Base-by-base conservation (phyloP, 2,329 filamentous ascomycete genomes). In the Talaromyces sp. region DNA sequence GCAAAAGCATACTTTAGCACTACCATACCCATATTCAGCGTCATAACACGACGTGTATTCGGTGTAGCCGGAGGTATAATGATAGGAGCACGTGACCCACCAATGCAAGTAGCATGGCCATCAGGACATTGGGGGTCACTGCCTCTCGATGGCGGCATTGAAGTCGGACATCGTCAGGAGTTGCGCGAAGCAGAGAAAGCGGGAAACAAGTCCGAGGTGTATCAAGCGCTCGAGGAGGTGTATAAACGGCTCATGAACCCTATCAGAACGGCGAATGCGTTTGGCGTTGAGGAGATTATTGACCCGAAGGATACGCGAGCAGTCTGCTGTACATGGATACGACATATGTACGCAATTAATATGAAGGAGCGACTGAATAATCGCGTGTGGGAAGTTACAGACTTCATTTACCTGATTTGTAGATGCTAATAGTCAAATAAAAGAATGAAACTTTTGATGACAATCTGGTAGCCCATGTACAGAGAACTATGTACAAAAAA, bases 21-120 rank as follows among this genome's bases (percentile, higher is more conserved):
- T 0, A 89, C 86, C 0, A 84, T 83, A 63, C 86, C 87, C 0
- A 81, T 90, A 2, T 89, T 89, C 76, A 86, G 79, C 64, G 85
- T 89, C n/a, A 80, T 89, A 4, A 84, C 85, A 0, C 79, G 87
- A 5, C 83, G 86, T 58, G 84, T 83, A 1, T 89, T 86, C 69
- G 88, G 87, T 3, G 87, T 89, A 1, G 88, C 87, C 1, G 87
- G 87, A 0, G 87, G 86, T 0, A 77, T 89, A 17, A 89, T 89
- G 86, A 76, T 88, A 0, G 86, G 87, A 53, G 85, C 82, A 61
- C 81, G 88, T 17, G 85, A 89, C 64, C 87, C 87, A 0, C 78
- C 84, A 34, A 84, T 85, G 79, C 82, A 86, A 54, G 82, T 89
- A 13, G 86, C 86, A 5, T 89, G 88, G 87, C 88, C 87, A 0